Conservation (phyloP, 139 green algal species). For the Chlorella vulgaris region DNA sequence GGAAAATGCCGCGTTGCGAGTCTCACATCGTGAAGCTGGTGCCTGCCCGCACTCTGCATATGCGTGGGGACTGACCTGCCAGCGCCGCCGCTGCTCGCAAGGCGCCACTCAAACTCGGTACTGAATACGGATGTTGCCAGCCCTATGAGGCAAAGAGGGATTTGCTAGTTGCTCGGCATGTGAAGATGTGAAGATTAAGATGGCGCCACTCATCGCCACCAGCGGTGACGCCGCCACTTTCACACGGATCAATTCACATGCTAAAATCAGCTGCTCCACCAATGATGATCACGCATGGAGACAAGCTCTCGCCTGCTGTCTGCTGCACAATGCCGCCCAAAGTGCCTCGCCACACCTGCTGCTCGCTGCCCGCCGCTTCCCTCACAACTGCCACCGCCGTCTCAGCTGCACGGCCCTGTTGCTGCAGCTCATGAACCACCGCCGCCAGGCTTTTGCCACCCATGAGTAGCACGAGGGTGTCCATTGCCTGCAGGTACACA, state of each 20-base stretch:
- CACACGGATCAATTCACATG: no score
- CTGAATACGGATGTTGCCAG: no score
- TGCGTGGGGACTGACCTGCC: neutral
- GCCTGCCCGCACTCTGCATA: neutral
- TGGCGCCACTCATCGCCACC: no score
- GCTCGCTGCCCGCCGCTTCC: slow-evolving; percentile 46
- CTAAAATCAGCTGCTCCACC: slow-evolving; percentile 26
- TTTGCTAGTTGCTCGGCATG: no score
- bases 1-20: neutral
- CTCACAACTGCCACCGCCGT: slow-evolving; percentile 35
- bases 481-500: neutral
- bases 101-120: no score
- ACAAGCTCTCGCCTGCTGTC: slow-evolving; percentile 46
- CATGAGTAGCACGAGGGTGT: slow-evolving; percentile 77
- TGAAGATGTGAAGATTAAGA: no score
- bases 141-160: no score
- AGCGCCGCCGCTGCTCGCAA: neutral
- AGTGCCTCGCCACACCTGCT: slow-evolving; percentile 60
- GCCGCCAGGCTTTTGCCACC: slow-evolving; percentile 43
- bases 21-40: neutral
- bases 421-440: slow-evolving; percentile 47
- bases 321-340: slow-evolving; percentile 48
- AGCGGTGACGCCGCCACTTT: no score
- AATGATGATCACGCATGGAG: slow-evolving; percentile 66
- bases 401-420: slow-evolving; percentile 30